Conservation (phyloP, 306 rosid species). For the Morella rubra region DNA sequence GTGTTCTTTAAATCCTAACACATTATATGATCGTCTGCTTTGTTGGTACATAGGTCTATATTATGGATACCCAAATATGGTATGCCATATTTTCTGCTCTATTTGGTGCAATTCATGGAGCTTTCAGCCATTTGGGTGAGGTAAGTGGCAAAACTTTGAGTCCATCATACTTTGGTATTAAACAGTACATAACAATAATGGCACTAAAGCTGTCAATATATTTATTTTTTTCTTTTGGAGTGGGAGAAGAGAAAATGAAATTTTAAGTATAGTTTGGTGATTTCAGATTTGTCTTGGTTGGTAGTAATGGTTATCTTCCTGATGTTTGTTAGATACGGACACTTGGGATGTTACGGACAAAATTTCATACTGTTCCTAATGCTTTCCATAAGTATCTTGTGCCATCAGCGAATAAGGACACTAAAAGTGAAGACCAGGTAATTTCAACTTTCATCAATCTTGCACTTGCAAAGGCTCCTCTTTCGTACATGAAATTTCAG, state of each 20-base stretch:
- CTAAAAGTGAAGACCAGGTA: conserved; percentile 39
- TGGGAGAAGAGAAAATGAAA: not conserved
- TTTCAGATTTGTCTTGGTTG: conserved; percentile 15
- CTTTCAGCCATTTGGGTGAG: conserved; percentile 99
- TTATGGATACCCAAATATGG: conserved; percentile 99
- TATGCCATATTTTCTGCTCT: conserved; percentile 91
- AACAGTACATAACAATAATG: not conserved
- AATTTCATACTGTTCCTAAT: conserved; percentile 74
- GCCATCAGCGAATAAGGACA: conserved; percentile 44
- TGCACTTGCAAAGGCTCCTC: conserved; percentile 1
- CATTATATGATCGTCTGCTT: conserved; percentile 23
- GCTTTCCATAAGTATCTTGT: conserved; percentile 69
- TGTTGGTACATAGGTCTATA: conserved; percentile 68
- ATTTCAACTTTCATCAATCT: conserved; percentile 4
- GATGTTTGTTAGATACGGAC: conserved; percentile 75
- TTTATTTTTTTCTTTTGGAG: too few species aligned
- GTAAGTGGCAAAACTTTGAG: conserved; percentile 42
- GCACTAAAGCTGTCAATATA: not conserved
- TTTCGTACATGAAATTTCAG: conserved; percentile 21
- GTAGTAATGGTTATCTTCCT: conserved; percentile 23
- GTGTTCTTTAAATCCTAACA: conserved; percentile 19
- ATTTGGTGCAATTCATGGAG: conserved; percentile 89
- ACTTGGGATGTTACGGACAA: conserved; percentile 94
- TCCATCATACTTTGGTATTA: not conserved
- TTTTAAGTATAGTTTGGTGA: not conserved